Base-by-base conservation (phyloP, 345 rosid species). In the Erucastrum elatum region DNA sequence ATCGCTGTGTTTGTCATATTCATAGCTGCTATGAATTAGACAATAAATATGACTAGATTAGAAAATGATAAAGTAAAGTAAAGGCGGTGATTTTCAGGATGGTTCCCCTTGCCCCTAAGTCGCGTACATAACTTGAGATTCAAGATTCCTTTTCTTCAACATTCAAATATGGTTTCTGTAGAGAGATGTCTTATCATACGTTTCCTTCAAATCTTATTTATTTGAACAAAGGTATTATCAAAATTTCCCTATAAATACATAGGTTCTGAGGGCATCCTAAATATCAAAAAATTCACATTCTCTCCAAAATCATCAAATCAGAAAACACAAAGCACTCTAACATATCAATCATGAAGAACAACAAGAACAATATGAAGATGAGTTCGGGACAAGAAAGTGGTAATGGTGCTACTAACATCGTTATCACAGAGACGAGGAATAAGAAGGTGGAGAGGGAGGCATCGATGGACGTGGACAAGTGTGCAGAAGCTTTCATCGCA, bases 401-500 rank as follows among this genome's bases (percentile, higher is more conserved):
- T 66, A 31, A 66, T 46, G 77, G 33, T 44, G 72, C 77, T 27
- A 59, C 69, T 21, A 78, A 72, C 64, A 66, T 59, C 55, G 53
- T 3, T 13, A 55, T 67, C 6, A 72, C 76, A 51, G 70, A 51
- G 68, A 31, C 51, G 15, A 71, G 31, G 61, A 72, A 80, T 15
- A 81, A 64, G 49, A 83, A 75, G 73, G 82, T 86, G 1, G 91
- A 85, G 83, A 89, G 86, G 61, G 77, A 80, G 81, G 85, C 87
- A 53, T 87, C 92, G 6, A 77, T 83, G 78, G 96, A 90, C 82
- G 84, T 93, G 31, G 84, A 93, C 27, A 79, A 87, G 66, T 88
- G 93, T 17, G 97, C 96, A 0, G 97, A 93, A 49, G 89, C 89
- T n/a, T 90, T 93, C 85, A 93, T 90, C 81, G 58, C 82, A 75